phyloP scores from a whole-genome alignment of 2,329 filamentous ascomycete genomes.

The Albophoma yamanashiensis region DNA sequence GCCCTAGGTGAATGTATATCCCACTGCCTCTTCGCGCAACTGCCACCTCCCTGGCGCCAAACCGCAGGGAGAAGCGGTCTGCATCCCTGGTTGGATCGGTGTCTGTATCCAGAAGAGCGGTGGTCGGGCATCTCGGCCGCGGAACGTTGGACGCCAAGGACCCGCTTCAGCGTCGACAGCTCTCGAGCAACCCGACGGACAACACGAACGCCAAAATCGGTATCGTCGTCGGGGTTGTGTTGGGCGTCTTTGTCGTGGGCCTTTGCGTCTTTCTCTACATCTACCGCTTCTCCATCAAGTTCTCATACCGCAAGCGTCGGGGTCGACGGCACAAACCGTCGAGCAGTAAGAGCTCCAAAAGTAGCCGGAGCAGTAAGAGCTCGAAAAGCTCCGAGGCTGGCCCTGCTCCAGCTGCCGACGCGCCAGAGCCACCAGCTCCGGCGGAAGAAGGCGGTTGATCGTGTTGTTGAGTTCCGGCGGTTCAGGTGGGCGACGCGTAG shows the following conservation, averaged over 20 bases:
- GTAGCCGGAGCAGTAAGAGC: constrained; percentile 12
- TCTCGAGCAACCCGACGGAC: constrained; percentile 14
- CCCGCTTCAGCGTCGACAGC: constrained; percentile 11
- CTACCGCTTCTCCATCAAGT: constrained; percentile 27
- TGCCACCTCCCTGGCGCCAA: not conserved
- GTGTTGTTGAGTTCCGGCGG: not conserved
- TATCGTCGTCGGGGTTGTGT: constrained; percentile 28
- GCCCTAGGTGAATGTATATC: constrained; percentile 19
- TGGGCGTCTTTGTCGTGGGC: constrained; percentile 27
- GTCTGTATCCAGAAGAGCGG: not conserved
- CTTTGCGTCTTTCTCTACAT: constrained; percentile 25
- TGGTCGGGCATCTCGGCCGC: not conserved
- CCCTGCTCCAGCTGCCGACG: not conserved
- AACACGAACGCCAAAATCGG: constrained; percentile 31
- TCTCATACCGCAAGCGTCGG: constrained; percentile 16
- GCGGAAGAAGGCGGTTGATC: not conserved
- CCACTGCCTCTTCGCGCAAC: constrained; percentile 6
- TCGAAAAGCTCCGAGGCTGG: constrained; percentile 12
- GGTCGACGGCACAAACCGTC: constrained; percentile 14
- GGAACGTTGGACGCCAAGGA: not conserved
- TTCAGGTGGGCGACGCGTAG: not conserved
- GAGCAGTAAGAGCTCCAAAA: constrained; percentile 22
- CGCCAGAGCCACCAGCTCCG: constrained; percentile 4
- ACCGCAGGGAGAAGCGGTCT: not conserved
- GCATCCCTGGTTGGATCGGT: not conserved